These are phyloP conservation scores for Fusarium agapanthi DNA, from an alignment of 2,329 filamentous ascomycete species.

Conservation along the genomic window DNA sequence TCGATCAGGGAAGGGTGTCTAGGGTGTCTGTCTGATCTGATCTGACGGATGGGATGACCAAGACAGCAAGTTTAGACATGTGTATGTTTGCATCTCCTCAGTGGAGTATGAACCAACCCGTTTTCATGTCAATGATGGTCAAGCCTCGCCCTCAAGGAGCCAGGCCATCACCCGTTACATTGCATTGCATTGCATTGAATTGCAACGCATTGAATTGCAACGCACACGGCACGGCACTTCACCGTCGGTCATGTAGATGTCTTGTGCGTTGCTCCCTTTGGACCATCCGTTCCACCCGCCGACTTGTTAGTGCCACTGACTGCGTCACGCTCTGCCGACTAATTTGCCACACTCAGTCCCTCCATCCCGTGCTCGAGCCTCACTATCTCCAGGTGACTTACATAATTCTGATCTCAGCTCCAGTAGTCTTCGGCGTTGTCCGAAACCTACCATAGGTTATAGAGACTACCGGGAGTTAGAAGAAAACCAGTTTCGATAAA, in stretches of 20 bases:
- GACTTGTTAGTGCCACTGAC: conserved; percentile 14
- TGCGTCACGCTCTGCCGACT: conserved; percentile 23
- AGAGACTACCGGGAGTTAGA: too few species aligned
- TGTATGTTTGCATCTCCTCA: not conserved
- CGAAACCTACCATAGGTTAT: conserved; percentile 1
- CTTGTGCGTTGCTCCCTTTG: not conserved
- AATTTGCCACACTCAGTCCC: conserved; percentile 31
- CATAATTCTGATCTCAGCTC: conserved; percentile 35
- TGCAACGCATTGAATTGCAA: not conserved
- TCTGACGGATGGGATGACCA: conserved; percentile 3
- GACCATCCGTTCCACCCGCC: not conserved
- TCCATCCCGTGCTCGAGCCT: conserved; percentile 5
- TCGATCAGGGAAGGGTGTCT: not conserved
- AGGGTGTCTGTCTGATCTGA: not conserved
- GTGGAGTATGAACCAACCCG: not conserved
- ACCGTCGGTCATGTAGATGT: not conserved
- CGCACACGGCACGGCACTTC: not conserved
- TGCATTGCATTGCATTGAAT: not conserved
- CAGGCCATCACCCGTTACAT: not conserved
- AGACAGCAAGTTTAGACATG: not conserved
- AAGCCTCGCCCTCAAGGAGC: not conserved
- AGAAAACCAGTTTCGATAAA: too few species aligned
- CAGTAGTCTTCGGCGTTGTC: conserved; percentile 34
- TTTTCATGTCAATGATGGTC: not conserved
- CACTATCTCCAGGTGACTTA: conserved; percentile 11